Evolutionary conservation across 2,329 filamentous ascomycete species (phyloP).

Genomic region (Penicillium rolfsii): DNA sequence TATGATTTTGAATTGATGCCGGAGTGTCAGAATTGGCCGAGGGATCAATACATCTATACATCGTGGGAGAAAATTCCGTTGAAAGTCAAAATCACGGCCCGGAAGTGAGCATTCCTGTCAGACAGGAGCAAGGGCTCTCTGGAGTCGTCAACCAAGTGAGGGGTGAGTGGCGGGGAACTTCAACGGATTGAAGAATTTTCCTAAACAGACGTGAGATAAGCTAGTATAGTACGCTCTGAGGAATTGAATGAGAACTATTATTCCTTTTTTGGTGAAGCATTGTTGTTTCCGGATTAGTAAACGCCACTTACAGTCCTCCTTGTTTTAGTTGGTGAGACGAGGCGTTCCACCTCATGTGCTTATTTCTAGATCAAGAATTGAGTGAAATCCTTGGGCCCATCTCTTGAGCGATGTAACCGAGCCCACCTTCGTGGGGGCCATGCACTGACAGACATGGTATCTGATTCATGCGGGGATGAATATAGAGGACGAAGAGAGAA

Average conservation of each 20-base stretch:
- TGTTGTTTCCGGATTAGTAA: not conserved
- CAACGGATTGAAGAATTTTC: not conserved
- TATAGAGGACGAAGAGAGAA: not conserved
- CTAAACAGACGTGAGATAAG: not conserved
- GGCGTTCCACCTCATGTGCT: not conserved
- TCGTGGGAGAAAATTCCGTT: constrained; percentile 12
- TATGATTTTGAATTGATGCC: constrained; percentile 9
- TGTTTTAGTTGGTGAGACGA: not conserved
- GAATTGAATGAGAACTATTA: not conserved
- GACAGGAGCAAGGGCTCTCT: not conserved
- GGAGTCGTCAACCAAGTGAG: not conserved
- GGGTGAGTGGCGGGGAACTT: not conserved
- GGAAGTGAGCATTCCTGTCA: not conserved
- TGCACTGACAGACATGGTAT: not conserved
- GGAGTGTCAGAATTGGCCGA: constrained; percentile 7
- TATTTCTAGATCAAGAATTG: not conserved
- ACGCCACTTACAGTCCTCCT: not conserved
- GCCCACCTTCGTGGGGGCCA: not conserved
- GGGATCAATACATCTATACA: constrained; percentile 11
- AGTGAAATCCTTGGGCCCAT: not conserved
- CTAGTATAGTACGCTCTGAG: not conserved
- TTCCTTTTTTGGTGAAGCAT: not conserved
- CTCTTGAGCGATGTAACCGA: not conserved
- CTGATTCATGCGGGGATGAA: not conserved
- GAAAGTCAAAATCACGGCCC: constrained; percentile 9